A percentile compares a stretch with the other conserved stretches of the same genome.
Conservation (phyloP, 805 yeast species). For the Spathaspora hagerdaliae region DNA sequence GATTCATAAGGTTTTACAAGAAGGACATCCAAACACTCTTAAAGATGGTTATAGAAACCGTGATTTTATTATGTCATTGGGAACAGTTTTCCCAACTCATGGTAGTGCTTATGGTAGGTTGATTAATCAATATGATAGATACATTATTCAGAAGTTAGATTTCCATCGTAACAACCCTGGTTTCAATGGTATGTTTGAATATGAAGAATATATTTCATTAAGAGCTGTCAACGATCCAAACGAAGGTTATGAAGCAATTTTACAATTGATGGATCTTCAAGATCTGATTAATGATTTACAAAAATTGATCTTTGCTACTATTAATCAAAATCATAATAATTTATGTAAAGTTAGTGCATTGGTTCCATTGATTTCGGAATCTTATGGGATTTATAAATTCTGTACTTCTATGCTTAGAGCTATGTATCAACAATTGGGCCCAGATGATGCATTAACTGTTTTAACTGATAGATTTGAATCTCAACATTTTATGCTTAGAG, state of each 20-base stretch:
- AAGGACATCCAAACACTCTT: constrained; percentile 87
- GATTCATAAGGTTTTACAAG: constrained; percentile 91
- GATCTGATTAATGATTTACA: constrained; percentile 79
- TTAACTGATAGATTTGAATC: constrained; percentile 65
- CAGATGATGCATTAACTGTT: constrained; percentile 73
- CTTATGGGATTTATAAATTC: constrained; percentile 90
- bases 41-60: constrained; percentile 75
- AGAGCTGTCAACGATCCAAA: constrained; percentile 89
- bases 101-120: constrained; percentile 62
- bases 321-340: constrained; percentile 53
- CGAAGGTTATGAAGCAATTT: constrained; percentile 87
- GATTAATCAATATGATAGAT: constrained; percentile 71
- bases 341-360: constrained; percentile 84
- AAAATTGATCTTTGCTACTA: constrained; percentile 67
- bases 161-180: constrained; percentile 85
- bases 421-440: constrained; percentile 67
- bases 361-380: constrained; percentile 86
- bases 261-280: constrained; percentile 82
- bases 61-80: constrained; percentile 73
- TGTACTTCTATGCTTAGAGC: constrained; percentile 88
- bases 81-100: constrained; percentile 45
- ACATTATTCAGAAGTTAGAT: constrained; percentile 65
- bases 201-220: constrained; percentile 88
- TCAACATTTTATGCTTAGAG: constrained; percentile 69
- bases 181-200: constrained; percentile 93